These are phyloP conservation scores for Coffea humblotiana DNA, from an alignment of 305 asterid genomes.

Conservation along the genomic window DNA sequence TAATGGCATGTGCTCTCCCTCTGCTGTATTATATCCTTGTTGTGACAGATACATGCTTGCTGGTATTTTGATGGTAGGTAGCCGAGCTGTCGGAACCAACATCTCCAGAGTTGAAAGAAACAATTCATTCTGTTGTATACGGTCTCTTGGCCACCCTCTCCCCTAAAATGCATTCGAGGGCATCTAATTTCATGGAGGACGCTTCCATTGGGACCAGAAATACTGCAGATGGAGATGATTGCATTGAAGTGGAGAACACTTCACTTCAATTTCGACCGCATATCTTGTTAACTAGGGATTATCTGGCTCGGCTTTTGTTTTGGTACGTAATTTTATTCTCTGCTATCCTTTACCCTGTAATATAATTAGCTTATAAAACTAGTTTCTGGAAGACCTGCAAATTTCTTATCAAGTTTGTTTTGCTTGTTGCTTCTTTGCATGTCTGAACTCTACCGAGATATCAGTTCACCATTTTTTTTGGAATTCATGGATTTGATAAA, in stretches of 20 bases:
- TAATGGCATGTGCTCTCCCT: not conserved
- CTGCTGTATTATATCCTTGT: not conserved
- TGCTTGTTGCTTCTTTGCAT: not conserved
- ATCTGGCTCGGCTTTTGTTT: slow-evolving; percentile 82
- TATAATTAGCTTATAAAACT: not conserved
- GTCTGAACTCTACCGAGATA: not conserved
- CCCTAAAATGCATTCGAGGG: slow-evolving; percentile 87
- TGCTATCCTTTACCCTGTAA: not conserved
- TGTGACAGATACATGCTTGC: not conserved
- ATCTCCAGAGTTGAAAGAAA: slow-evolving; percentile 63
- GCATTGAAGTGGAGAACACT: slow-evolving; percentile 77
- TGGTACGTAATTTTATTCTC: slow-evolving; percentile 39
- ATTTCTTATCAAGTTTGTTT: not conserved
- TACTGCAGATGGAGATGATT: slow-evolving; percentile 57
- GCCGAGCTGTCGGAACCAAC: slow-evolving; percentile 95
- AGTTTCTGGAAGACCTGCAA: not conserved
- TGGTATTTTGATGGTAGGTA: slow-evolving; percentile 49
- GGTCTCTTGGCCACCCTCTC: slow-evolving; percentile 95
- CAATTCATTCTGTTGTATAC: slow-evolving; percentile 75
- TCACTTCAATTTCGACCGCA: slow-evolving; percentile 89
- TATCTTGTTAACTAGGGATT: slow-evolving; percentile 76
- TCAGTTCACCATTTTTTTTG: not conserved
- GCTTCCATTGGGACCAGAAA: slow-evolving; percentile 43
- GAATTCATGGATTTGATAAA: not conserved
- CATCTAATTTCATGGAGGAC: slow-evolving; percentile 52